Base-by-base conservation (phyloP, 169 alveolate genomes). In the Eimeria necatrix region DNA sequence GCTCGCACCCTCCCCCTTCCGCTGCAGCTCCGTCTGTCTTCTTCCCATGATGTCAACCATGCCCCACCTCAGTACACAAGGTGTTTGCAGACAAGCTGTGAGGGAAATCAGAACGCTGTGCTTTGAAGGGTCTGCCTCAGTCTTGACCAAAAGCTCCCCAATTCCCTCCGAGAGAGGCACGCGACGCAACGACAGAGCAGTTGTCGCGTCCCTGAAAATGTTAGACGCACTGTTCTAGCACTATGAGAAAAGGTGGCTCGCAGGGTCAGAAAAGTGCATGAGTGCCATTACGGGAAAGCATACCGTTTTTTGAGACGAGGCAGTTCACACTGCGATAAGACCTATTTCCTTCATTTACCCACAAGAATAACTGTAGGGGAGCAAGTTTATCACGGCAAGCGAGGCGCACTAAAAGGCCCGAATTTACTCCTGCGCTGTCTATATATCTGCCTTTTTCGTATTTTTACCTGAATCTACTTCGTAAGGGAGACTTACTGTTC, bases 1-100 rank as follows among this genome's bases (percentile, higher is more conserved):
- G 22, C 80, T 91, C 22, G 56, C 52, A n/a, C 61, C 78, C 56
- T 74, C 61, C 49, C 53, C 91, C 84, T 51, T 53, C 78, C 32
- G 41, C 48, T 91, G 89, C 91, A 56, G 70, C 51, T 91, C 90
- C 46, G 95, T 91, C 73, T 91, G 95, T 56, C 83, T 48, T 24
- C 90, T 78, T n/a, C 95, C 95, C 95, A 91, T 91, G 56, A 91
- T 60, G 91, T 91, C 95, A 20, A 91, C 68, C 89, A 91, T 60
- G 59, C 95, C 95, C 95, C 95, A 91, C 71, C 87, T 74, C 91
- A 91, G 61, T 24, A 91, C 84, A 9, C 89, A 78, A 4, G 95
- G 95, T 14, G 87, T 81, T 32, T 56, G 90, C n/a, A 81, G 78
- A 73, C 95, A 91, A 4, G 80, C 95, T 1, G 91, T 91, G 73